Base-by-base conservation (phyloP, 495 filamentous ascomycete genomes). In the Daldinia caldariorum region DNA sequence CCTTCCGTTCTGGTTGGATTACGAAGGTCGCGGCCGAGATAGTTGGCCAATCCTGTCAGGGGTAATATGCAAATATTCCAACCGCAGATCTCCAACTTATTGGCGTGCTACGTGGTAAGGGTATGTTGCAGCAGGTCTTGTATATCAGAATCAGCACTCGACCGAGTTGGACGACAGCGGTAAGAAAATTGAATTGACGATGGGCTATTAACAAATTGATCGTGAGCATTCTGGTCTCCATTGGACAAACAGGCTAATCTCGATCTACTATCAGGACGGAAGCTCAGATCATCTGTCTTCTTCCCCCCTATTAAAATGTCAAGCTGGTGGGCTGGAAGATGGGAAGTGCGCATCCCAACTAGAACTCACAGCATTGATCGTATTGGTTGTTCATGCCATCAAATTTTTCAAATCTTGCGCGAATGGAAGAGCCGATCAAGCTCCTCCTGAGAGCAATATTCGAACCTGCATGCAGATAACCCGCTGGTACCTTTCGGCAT, bases 231-330 rank as follows among this genome's bases (percentile, higher is more conserved):
- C 47, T 35, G 57, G 63, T 67, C 56, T 39, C 49, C 61, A 55
- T 64, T 58, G 39, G 51, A 63, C 63, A 72, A 65, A 72, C 70
- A 72, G 70, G 57, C 70, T 72, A 72, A 72, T 72, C 70, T 72
- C 70, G 50, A 72, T 72, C 65, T 65, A 38, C 60, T 68, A 61
- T 51, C 61, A 66, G 41, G 53, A 38, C 56, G 64, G 59, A 64
- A 57, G 69, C 47, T 67, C 31, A 61, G 63, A 61, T 71, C 49
- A 49, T 38, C 58, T 50, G 18, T 53, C 16, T 50, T 53, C 16
- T 50, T 50, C 14, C 56, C 51, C 51, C 67, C 43, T 32, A 37
- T 20, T 53, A 18, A 31, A 45, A 13, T 43, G 51, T 66, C 61
- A 59, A 55, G 22, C 6, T 29, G 59, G 59, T 5, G 5, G 34